These are phyloP conservation scores for Fagopyrum homotropicum DNA, from an alignment of 148 eudicot species.

Conservation along the genomic window DNA sequence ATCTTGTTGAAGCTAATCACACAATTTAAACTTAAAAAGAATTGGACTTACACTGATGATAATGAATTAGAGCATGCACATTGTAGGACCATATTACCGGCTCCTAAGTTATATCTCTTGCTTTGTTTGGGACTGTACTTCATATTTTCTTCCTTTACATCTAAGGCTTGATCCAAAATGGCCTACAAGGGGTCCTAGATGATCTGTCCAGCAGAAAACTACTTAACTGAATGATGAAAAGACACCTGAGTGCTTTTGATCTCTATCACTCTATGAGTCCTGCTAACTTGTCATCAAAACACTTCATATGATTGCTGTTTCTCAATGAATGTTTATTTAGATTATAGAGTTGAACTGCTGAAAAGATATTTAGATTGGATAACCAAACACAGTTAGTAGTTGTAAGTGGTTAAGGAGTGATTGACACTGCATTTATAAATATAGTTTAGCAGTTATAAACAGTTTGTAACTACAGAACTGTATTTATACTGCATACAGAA, in stretches of 20 bases:
- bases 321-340: background rate
- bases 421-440: no score
- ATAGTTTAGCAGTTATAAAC: no score
- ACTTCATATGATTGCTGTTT: background rate
- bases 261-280: background rate
- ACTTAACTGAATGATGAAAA: conserved; percentile 7
- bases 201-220: conserved; percentile 5
- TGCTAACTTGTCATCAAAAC: background rate
- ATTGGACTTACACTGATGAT: background rate
- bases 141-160: background rate
- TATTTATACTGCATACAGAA: background rate
- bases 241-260: background rate
- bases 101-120: background rate
- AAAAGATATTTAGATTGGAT: background rate
- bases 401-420: background rate
- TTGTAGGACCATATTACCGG: background rate
- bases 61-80: background rate
- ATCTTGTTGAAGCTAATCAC: background rate
- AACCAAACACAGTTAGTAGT: background rate
- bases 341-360: background rate
- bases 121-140: background rate
- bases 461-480: no score
- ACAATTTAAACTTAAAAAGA: background rate
- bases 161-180: background rate
- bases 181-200: background rate